These are phyloP conservation scores for Phytopythium cucurbitacearum DNA, from an alignment of 352 stramenopile species.

Conservation along the genomic window DNA sequence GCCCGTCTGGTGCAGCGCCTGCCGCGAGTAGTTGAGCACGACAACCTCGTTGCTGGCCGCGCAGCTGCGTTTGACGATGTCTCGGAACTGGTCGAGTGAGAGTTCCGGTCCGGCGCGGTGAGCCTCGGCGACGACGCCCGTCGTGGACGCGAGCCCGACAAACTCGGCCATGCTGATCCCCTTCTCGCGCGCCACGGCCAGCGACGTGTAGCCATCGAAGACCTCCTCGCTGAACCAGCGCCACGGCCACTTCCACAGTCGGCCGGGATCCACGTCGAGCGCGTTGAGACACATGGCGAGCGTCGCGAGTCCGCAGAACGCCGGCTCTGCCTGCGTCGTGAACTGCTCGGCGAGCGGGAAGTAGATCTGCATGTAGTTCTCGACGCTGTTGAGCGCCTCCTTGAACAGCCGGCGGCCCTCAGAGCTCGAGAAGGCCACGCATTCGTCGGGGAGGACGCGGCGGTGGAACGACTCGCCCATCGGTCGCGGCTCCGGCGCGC, in stretches of 20 bases:
- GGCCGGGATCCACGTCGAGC: slow-evolving; percentile 66
- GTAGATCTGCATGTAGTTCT: slow-evolving; percentile 90
- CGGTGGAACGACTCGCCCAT: slow-evolving; percentile 5
- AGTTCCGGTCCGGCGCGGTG: slow-evolving; percentile 37
- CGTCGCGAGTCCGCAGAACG: slow-evolving; percentile 86
- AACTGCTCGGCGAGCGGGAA: slow-evolving; percentile 91
- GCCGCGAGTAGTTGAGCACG: slow-evolving; percentile 91
- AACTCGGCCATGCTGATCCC: slow-evolving; percentile 74
- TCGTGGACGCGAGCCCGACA: slow-evolving; percentile 57
- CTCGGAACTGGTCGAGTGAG: slow-evolving; percentile 46
- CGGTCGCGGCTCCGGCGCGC: neutral
- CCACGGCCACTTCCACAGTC: slow-evolving; percentile 77
- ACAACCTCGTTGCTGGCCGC: slow-evolving; percentile 77
- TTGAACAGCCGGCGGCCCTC: slow-evolving; percentile 84
- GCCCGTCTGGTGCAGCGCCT: slow-evolving; percentile 93
- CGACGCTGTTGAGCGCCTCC: slow-evolving; percentile 39
- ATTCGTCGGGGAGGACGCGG: slow-evolving; percentile 29
- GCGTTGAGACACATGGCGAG: slow-evolving; percentile 82
- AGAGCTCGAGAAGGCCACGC: slow-evolving; percentile 79
- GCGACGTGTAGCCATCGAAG: slow-evolving; percentile 75
- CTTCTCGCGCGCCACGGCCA: slow-evolving; percentile 65
- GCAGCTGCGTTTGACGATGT: slow-evolving; percentile 74
- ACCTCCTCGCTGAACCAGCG: slow-evolving; percentile 84
- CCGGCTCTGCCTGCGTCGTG: slow-evolving; percentile 91
- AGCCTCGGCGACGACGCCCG: slow-evolving; percentile 48